phyloP scores from a whole-genome alignment of 768 basidiomycete genomes.

The Galerina sulciceps region DNA sequence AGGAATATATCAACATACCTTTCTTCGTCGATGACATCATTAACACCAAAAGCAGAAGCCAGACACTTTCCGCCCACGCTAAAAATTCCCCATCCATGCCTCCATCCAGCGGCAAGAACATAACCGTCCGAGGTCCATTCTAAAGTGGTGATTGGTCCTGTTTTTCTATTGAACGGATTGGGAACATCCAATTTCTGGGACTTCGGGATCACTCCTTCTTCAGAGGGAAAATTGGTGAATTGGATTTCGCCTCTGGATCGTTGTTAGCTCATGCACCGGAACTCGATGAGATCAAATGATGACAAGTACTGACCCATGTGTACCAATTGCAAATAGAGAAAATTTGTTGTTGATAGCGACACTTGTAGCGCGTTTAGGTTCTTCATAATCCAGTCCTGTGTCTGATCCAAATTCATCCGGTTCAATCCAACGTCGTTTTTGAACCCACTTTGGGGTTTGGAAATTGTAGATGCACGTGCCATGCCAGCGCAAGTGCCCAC shows the following conservation, averaged over 20 bases:
- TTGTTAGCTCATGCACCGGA: background rate
- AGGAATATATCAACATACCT: conserved; percentile 37
- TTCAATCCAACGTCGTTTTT: conserved; percentile 69
- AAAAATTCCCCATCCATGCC: conserved; percentile 88
- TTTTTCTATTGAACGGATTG: conserved; percentile 58
- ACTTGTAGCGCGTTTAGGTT: conserved; percentile 66
- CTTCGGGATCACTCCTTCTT: conserved; percentile 57
- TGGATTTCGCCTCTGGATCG: conserved; percentile 65
- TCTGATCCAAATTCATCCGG: conserved; percentile 40
- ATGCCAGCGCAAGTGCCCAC: conserved; percentile 54
- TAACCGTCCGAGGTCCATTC: conserved; percentile 98
- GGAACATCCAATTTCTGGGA: conserved; percentile 69
- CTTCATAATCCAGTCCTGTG: conserved; percentile 49
- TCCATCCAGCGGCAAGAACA: conserved; percentile 92
- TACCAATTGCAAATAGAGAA: conserved; percentile 83
- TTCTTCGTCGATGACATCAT: conserved; percentile 60
- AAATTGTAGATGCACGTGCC: conserved; percentile 84
- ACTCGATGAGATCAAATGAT: too few relatives aligned
- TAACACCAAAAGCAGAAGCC: conserved; percentile 75
- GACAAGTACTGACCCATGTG: conserved; percentile 51
- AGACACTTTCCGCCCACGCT: conserved; percentile 89
- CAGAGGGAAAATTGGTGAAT: conserved; percentile 70
- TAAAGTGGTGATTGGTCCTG: conserved; percentile 67
- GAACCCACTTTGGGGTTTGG: conserved; percentile 76
- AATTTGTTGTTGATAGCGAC: conserved; percentile 80